Base-by-base conservation (phyloP, 1,284 basidiomycete genomes). In the Ganoderma boninense region DNA sequence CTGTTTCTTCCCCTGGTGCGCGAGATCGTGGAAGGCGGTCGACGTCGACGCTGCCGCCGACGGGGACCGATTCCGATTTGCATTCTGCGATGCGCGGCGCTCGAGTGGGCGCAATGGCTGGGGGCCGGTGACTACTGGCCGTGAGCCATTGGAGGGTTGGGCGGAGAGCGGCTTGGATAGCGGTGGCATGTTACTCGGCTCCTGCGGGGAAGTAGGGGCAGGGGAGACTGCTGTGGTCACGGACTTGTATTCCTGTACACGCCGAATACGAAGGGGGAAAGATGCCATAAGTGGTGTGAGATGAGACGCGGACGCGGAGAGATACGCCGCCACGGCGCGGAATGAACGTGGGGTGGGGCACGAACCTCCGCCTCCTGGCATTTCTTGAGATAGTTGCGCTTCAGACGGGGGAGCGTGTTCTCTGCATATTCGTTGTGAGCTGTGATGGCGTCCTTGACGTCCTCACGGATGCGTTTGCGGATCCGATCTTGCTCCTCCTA, bases 401-500 rank as follows among this genome's bases (percentile, higher is more conserved):
- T 95, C 61, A 97, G 83, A 76, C 90, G 92, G 0, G 94, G 95
- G 8, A 97, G 84, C 23, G 87, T 84, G 67, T 86, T 88, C 77
- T 95, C 93, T 14, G 90, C 90, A 78, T 92, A 95, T 29, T 97
- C 95, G 40, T 87, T 87, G 81, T 97, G 95, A 23, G 91, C 88
- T 69, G 81, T 76, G 18, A 85, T 85, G 0, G 95, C 94, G 10
- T 89, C 88, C 80, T 95, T 96, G 72, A 96, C 82, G 77, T 96
- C 95, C 74, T 97, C 95, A 76, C 93, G 93, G 78, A 97, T 93
- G n/a, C 94, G 90, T 79, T 94, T 94, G 40, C 94, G 87, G 35
- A 95, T 96, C 52, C 95, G 89, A 67, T 94, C 93, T 84, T 97
- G 95, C 10, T 92, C 93, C 73, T 96, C 95, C 92, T 95, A 71